Conservation (phyloP, 345 rosid species). For the Isatis tinctoria region DNA sequence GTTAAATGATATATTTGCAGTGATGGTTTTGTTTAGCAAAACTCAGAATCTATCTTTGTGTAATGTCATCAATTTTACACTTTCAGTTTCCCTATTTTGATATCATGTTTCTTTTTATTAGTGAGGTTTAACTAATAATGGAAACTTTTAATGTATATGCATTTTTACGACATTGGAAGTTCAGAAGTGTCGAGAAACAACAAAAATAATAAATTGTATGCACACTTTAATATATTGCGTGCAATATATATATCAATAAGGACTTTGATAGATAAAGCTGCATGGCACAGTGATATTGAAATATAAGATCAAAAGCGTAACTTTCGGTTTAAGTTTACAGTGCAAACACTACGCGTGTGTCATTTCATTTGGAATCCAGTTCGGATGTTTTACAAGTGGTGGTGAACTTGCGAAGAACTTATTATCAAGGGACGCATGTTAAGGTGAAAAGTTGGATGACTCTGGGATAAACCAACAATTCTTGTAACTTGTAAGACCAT, state of each 20-base stretch:
- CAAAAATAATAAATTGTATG: neutral
- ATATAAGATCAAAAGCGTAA: neutral
- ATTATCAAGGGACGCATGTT: neutral
- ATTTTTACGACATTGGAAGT: neutral
- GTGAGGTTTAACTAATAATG: neutral
- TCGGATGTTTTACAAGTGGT: neutral
- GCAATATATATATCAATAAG: neutral
- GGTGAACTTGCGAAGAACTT: neutral
- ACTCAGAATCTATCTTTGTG: neutral
- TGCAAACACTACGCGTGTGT: neutral
- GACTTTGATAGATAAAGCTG: neutral
- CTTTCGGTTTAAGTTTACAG: neutral
- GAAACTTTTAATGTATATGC: neutral
- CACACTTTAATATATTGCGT: neutral
- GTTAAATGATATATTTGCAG: no score
- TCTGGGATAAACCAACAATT: neutral
- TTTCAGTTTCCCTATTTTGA: neutral
- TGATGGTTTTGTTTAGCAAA: neutral
- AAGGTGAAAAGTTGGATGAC: neutral
- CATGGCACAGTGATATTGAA: neutral
- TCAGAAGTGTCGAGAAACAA: neutral
- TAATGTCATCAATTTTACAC: neutral
- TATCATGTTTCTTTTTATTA: neutral
- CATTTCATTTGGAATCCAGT: neutral
- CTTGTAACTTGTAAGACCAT: neutral